These are phyloP conservation scores for Wickerhamomyces pijperi DNA, from an alignment of 805 yeast species.

Conservation along the genomic window DNA sequence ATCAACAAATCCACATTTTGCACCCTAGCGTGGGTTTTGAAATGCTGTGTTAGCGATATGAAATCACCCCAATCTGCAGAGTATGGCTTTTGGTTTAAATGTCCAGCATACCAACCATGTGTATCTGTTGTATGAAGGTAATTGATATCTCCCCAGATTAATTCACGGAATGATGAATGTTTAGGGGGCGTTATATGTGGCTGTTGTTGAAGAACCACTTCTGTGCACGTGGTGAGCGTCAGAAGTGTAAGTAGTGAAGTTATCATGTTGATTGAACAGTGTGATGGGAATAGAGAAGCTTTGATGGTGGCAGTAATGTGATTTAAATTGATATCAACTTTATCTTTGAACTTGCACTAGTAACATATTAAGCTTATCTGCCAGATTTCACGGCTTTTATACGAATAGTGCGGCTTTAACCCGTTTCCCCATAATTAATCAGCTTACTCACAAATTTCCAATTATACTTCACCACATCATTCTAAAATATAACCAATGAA, in stretches of 20 bases:
- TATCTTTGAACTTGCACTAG: too few species aligned
- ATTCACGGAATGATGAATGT: conserved; percentile 33
- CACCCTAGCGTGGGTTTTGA: conserved; percentile 32
- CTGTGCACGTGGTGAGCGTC: not conserved
- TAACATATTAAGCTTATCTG: too few species aligned
- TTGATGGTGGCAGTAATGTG: too few species aligned
- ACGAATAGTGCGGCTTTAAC: too few species aligned
- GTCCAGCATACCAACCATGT: conserved; percentile 95
- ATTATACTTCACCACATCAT: too few species aligned
- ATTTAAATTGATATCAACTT: too few species aligned
- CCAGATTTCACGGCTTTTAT: too few species aligned
- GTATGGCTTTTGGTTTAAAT: conserved; percentile 55
- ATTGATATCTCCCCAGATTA: conserved; percentile 64
- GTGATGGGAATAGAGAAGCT: too few species aligned
- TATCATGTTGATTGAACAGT: too few species aligned
- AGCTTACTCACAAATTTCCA: too few species aligned
- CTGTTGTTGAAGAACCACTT: conserved; percentile 15
- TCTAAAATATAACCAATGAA: too few species aligned
- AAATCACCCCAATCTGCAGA: conserved; percentile 92
- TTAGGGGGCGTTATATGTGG: conserved; percentile 20
- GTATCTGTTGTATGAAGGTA: conserved; percentile 94
- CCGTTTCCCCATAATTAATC: too few species aligned
- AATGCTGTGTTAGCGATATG: conserved; percentile 48
- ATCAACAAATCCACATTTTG: conserved; percentile 54
- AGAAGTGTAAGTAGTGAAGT: not conserved